Conservation (phyloP, 2,329 filamentous ascomycete genomes). For the Alternaria atra region DNA sequence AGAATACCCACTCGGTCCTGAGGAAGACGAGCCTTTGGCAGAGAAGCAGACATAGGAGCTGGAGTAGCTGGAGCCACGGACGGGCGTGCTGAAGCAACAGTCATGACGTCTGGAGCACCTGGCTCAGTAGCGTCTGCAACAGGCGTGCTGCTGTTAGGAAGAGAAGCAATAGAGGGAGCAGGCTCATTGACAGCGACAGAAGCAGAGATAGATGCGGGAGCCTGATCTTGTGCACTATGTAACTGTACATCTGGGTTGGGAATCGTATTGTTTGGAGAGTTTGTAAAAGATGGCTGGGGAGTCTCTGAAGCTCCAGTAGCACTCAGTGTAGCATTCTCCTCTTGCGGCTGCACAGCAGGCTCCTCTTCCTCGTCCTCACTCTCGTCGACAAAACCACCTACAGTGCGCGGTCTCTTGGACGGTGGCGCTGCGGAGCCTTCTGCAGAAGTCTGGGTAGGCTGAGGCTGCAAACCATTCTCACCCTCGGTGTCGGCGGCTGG, state of each 20-base stretch:
- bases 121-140: slow-evolving; percentile 49
- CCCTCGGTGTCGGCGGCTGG: slow-evolving; percentile 27
- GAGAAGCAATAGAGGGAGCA: slow-evolving; percentile 62
- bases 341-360: slow-evolving; percentile 57
- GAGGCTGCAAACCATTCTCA: slow-evolving; percentile 36
- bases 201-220: slow-evolving; percentile 51
- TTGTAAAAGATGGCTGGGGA: slow-evolving; percentile 64
- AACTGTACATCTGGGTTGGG: slow-evolving; percentile 68
- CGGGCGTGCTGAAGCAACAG: slow-evolving; percentile 43
- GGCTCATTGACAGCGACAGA: slow-evolving; percentile 52
- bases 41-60: slow-evolving; percentile 39
- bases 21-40: slow-evolving; percentile 65
- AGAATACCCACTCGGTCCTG: slow-evolving; percentile 80
- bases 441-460: slow-evolving; percentile 26
- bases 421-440: slow-evolving; percentile 43
- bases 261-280: slow-evolving; percentile 64
- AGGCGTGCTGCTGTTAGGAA: slow-evolving; percentile 55
- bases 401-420: slow-evolving; percentile 60
- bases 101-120: slow-evolving; percentile 39
- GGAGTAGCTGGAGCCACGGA: slow-evolving; percentile 53
- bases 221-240: slow-evolving; percentile 65
- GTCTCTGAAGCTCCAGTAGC: slow-evolving; percentile 59
- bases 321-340: slow-evolving; percentile 59
- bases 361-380: slow-evolving; percentile 66
- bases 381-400: slow-evolving; percentile 70